phyloP scores from a whole-genome alignment of 1,284 basidiomycete species.

The Melampsora occidentalis region DNA sequence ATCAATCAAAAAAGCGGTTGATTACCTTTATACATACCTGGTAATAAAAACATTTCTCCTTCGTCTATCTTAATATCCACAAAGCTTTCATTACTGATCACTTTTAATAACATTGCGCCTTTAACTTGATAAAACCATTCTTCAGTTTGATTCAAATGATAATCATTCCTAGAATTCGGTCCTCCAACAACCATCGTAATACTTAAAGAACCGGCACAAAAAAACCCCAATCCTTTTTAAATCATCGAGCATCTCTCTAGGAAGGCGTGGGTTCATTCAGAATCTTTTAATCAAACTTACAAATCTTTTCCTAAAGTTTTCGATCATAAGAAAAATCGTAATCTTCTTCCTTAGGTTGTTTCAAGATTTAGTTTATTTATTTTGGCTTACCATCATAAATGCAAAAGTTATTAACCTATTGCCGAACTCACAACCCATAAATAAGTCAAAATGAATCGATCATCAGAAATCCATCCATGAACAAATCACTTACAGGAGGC shows the following conservation, averaged over 20 bases:
- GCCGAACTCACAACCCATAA: conserved; percentile 9
- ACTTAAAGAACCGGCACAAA: conserved; percentile 13
- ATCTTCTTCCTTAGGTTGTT: background rate
- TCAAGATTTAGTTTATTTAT: background rate
- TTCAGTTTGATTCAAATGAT: conserved; percentile 91
- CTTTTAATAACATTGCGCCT: conserved; percentile 76
- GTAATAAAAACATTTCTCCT: conserved; percentile 93
- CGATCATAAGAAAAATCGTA: background rate
- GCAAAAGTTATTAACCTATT: conserved; percentile 64
- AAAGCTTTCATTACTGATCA: conserved; percentile 82
- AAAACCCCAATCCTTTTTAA: background rate
- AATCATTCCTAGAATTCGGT: conserved; percentile 86
- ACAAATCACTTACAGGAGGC: conserved; percentile 68
- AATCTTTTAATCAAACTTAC: background rate
- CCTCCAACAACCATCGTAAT: conserved; percentile 89
- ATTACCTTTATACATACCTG: conserved; percentile 59
- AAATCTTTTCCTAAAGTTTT: conserved; percentile 61
- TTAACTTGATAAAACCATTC: conserved; percentile 97
- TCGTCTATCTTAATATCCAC: conserved; percentile 84
- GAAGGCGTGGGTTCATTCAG: too few relatives aligned
- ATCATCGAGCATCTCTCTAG: background rate
- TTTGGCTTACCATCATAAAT: conserved; percentile 67
- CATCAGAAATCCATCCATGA: conserved; percentile 44
- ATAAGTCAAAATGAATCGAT: too few relatives aligned
- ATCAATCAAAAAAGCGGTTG: too few relatives aligned